These are phyloP conservation scores for Talaromyces adpressus DNA, from an alignment of 495 filamentous ascomycete genomes.

Conservation along the genomic window DNA sequence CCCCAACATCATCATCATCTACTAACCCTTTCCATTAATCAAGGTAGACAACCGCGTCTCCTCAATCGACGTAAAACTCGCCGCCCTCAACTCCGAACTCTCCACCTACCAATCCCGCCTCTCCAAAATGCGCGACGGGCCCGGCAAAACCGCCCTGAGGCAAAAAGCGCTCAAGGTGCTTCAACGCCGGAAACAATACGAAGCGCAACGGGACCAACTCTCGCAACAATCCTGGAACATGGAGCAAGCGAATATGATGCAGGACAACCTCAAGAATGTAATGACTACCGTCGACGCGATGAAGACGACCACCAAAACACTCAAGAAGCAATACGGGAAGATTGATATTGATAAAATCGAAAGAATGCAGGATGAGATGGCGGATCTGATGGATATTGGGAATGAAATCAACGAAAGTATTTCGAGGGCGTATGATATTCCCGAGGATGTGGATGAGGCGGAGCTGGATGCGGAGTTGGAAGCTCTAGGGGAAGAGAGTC, in stretches of 20 bases:
- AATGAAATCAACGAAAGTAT: conserved; percentile 99
- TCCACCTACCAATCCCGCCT: conserved; percentile 81
- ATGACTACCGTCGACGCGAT: conserved; percentile 98
- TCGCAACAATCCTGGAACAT: conserved; percentile 98
- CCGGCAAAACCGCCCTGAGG: conserved; percentile 86
- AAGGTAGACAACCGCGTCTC: conserved; percentile 79
- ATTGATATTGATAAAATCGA: conserved; percentile 97
- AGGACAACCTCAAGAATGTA: conserved; percentile 96
- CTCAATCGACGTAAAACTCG: conserved; percentile 90
- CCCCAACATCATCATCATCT: background rate
- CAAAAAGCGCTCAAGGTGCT: conserved; percentile 94
- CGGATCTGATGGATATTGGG: conserved; percentile 92
- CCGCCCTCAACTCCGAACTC: conserved; percentile 86
- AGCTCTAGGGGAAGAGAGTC: conserved; percentile 83
- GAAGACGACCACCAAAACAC: conserved; percentile 89
- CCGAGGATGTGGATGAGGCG: conserved; percentile 96
- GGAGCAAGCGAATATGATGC: conserved; percentile 99
- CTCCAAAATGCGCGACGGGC: conserved; percentile 90
- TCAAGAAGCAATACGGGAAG: conserved; percentile 94
- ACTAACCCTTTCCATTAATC: background rate
- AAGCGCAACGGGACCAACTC: conserved; percentile 88
- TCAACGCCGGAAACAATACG: conserved; percentile 94
- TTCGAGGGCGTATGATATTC: conserved; percentile 86
- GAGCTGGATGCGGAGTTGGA: conserved; percentile 97
- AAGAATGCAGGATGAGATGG: conserved; percentile 98